Evolutionary conservation across 306 rosid genomes (phyloP), one percentile per base, ranked within the genome.

Genomic region (Boehmeria nivea): DNA sequence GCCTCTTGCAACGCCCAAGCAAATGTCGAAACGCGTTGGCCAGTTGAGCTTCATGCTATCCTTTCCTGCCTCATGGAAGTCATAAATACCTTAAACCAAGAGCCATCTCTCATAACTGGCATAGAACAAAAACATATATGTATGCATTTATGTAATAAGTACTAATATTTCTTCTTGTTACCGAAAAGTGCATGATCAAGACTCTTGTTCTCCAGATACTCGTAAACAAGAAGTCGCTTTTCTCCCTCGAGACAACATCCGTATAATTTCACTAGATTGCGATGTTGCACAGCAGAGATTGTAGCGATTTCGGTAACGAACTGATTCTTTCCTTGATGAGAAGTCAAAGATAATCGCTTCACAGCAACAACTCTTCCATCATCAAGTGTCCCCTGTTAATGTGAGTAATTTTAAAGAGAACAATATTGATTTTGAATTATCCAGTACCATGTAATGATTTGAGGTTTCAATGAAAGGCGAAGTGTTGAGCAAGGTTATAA

Each of bases 141-240:
- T n/a, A n/a, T n/a, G n/a, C n/a, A 24, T 8, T 57, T 26, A 17
- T 25, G 38, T 61, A 45, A 48, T 11, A 6, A 39, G 16, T 33
- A 33, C 38, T 12, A 31, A 31, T 17, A 39, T 61, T 42, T 12
- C 20, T 19, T 60, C 9, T 55, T 53, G 39, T 42, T 81, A 89
- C 95, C 93, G 71, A 89, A 89, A 46, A 89, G 36, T 61, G 85
- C 95, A 81, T 85, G 93, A 74, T 85, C 95, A 54, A 89, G 89
- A 66, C 95, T 83, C 73, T 76, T 85, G 58, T 89, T 89, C 64
- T 85, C 91, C 11, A 85, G 73, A 67, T 65, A 89, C 76, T 89
- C 93, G 8, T 83, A 89, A 26, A 89, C 93, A 43, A 89, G 93
- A 64, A 83, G 95, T 47, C 80, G 58, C 48, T 86, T 79, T 25